Conservation (phyloP, 768 basidiomycete genomes). For the Tricholoma hemisulphureum region DNA sequence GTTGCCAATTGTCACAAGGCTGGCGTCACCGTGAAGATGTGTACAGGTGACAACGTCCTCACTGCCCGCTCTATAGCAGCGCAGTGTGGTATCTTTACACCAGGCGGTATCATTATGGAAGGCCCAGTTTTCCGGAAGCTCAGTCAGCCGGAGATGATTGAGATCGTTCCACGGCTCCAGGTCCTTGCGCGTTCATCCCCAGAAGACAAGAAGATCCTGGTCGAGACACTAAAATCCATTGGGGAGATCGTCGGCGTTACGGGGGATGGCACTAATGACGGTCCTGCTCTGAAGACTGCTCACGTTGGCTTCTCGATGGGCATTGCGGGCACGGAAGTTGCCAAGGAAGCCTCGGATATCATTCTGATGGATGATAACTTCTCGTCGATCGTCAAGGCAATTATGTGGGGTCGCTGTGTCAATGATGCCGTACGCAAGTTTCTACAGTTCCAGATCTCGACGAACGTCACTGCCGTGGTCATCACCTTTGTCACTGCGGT, state of each 20-base stretch:
- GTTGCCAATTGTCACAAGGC: slow-evolving; percentile 85
- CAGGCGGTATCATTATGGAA: slow-evolving; percentile 97
- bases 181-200: slow-evolving; percentile 97
- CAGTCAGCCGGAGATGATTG: slow-evolving; percentile 63
- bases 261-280: slow-evolving; percentile 98
- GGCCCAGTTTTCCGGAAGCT: slow-evolving; percentile 90
- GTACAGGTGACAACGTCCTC: slow-evolving; percentile 95
- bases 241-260: slow-evolving; percentile 95
- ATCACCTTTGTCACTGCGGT: slow-evolving; percentile 92
- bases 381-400: slow-evolving; percentile 92
- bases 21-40: slow-evolving; percentile 96
- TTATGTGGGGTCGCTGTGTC: slow-evolving; percentile 99
- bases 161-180: slow-evolving; percentile 88
- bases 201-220: slow-evolving; percentile 93
- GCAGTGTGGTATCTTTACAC: slow-evolving; percentile 93
- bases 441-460: slow-evolving; percentile 91
- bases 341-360: slow-evolving; percentile 98
- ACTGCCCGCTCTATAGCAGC: slow-evolving; percentile 94
- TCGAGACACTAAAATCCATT: slow-evolving; percentile 79
- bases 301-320: slow-evolving; percentile 98
- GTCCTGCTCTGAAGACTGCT: slow-evolving; percentile 92
- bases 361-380: slow-evolving; percentile 99
- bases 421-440: slow-evolving; percentile 98
- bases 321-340: slow-evolving; percentile 95
- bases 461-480: slow-evolving; percentile 93